A percentile compares a stretch with the other conserved stretches of the same genome.
These are phyloP conservation scores for Cadophora sp. DNA, from an alignment of 2,329 filamentous ascomycete species.

Conservation along the genomic window DNA sequence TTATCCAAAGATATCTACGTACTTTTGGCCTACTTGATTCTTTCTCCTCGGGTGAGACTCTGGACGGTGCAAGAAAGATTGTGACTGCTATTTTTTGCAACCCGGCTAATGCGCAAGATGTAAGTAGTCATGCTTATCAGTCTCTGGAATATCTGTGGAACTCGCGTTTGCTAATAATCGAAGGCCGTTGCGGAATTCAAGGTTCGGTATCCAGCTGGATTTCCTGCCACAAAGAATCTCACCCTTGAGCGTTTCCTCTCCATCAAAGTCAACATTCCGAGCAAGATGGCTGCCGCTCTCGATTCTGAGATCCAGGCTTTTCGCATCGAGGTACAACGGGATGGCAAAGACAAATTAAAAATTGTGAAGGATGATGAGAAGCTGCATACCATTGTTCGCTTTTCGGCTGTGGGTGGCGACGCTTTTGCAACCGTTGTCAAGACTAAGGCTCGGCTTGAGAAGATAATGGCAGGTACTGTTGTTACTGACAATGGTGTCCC, in stretches of 20 bases:
- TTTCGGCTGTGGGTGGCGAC: background rate
- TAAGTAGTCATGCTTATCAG: background rate
- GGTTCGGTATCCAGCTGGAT: background rate
- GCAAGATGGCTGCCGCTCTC: background rate
- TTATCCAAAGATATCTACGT: background rate
- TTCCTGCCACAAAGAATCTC: background rate
- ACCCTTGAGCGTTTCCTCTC: background rate
- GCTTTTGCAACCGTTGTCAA: background rate
- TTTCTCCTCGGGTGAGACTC: background rate
- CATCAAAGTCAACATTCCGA: constrained; percentile 7
- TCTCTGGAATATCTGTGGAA: background rate
- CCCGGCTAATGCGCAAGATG: background rate
- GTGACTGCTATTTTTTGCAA: background rate
- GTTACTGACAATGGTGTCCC: background rate
- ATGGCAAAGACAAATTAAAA: background rate
- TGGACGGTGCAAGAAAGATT: background rate
- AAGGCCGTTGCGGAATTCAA: background rate
- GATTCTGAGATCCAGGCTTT: background rate
- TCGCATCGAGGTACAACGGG: background rate
- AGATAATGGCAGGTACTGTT: background rate
- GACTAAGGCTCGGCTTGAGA: constrained; percentile 2
- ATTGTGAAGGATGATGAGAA: background rate
- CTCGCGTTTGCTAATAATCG: background rate
- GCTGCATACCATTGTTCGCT: background rate
- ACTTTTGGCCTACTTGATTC: constrained; percentile 2